A percentile compares a stretch with the other conserved stretches of the same genome.
phyloP scores from a whole-genome alignment of 495 filamentous ascomycete genomes.

The Penicillium fimorum region DNA sequence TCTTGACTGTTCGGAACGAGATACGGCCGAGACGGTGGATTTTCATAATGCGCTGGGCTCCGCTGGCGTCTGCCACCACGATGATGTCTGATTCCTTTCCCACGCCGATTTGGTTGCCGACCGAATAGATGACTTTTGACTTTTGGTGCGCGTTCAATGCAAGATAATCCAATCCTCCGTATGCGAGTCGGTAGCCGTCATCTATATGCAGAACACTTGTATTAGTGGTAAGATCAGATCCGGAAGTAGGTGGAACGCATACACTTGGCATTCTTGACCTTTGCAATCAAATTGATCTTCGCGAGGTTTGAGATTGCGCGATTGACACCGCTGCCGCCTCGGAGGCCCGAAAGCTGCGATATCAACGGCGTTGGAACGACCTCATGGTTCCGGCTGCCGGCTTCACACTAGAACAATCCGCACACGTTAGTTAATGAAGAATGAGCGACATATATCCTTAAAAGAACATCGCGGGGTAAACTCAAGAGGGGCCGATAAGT shows the following conservation, averaged over 20 bases:
- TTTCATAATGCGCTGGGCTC: conserved; percentile 73
- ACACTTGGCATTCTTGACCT: conserved; percentile 92
- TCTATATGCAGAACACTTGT: conserved; percentile 42
- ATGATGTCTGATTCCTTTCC: conserved; percentile 98
- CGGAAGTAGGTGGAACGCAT: conserved; percentile 11
- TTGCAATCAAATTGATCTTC: conserved; percentile 87
- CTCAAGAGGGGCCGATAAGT: conserved; percentile 30
- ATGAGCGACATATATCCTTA: conserved; percentile 32
- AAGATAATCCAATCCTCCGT: conserved; percentile 95
- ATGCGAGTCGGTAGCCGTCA: conserved; percentile 95
- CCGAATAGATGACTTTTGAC: conserved; percentile 75
- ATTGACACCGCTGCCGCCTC: conserved; percentile 81
- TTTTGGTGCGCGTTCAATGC: conserved; percentile 85
- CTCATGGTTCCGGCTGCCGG: conserved; percentile 94
- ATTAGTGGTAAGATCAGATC: conserved; percentile 3
- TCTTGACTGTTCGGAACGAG: conserved; percentile 93
- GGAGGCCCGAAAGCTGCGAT: conserved; percentile 73
- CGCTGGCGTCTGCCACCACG: conserved; percentile 71
- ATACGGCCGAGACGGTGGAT: conserved; percentile 94
- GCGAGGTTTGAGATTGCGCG: conserved; percentile 84
- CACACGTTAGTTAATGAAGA: neutral
- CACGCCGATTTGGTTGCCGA: conserved; percentile 92
- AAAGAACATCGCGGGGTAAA: conserved; percentile 20
- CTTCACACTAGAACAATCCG: conserved; percentile 65
- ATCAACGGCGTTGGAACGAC: conserved; percentile 91